phyloP scores from a whole-genome alignment of 2,329 filamentous ascomycete species.

The Fusarium keratoplasticum region DNA sequence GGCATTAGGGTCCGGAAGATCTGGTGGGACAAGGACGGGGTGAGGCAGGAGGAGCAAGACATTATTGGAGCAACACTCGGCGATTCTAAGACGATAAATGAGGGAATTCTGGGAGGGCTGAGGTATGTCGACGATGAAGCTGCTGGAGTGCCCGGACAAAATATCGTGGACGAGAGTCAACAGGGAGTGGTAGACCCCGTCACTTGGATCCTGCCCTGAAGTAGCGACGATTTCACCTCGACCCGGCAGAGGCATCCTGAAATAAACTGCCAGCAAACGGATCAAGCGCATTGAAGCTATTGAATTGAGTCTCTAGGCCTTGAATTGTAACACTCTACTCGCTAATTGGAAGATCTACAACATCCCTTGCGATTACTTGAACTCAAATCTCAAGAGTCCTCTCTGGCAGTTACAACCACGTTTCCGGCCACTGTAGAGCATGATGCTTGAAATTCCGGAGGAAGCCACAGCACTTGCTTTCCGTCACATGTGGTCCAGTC shows the following conservation, averaged over 20 bases:
- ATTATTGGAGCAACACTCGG: neutral
- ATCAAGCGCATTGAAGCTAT: neutral
- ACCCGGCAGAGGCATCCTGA: too few species aligned
- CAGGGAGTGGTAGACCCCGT: neutral
- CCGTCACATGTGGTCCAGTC: neutral
- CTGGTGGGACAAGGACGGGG: neutral
- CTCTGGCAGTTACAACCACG: neutral
- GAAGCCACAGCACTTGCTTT: neutral
- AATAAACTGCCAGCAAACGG: neutral
- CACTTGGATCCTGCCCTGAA: neutral
- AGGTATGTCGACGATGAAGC: neutral
- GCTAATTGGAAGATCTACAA: neutral
- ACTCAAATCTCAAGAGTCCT: too few species aligned
- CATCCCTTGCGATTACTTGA: neutral
- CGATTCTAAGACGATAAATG: neutral
- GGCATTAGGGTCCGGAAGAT: neutral
- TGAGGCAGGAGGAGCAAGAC: neutral
- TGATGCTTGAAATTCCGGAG: neutral
- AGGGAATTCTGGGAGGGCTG: neutral
- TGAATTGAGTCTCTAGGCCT: neutral
- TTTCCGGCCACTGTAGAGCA: neutral
- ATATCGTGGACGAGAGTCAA: neutral
- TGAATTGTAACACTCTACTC: neutral
- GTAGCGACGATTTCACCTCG: too few species aligned
- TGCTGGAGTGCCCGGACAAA: neutral